Evolutionary conservation across 495 filamentous ascomycete species (phyloP), one percentile per base, ranked within the genome.

Genomic region (Parathielavia appendiculata): DNA sequence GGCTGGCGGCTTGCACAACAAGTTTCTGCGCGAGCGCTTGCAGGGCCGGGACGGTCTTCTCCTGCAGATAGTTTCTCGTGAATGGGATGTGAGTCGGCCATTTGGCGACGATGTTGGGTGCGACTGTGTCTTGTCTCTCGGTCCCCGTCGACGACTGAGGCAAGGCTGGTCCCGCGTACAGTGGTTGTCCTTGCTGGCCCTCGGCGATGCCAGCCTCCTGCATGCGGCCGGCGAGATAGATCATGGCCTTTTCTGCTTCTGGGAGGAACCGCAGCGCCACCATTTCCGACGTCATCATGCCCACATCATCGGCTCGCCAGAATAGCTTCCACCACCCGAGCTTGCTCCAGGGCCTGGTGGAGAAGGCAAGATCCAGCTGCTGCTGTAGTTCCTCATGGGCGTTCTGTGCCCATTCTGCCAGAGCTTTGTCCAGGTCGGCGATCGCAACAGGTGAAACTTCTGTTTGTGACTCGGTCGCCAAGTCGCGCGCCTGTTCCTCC

Each of bases 261-360:
- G 79, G 77, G 4, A 98, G 80, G 71, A 91, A 96, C n/a, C 78
- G 77, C 48, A 76, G 79, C 38, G 82, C 78, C 4, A 97, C 71
- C 53, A 96, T 83, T 58, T 95, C 88, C 3, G 84, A 83, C 1
- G 87, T 81, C 47, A 93, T 83, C 79, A 89, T 86, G 32, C 80
- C 78, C 40, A 98, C 90, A 63, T 97, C 92, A 69, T 97, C 93
- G 46, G 90, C 89, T 13, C 87, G 85, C 90, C 91, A 97, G 66
- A 95, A 86, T 13, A 98, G 82, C 68, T 95, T 95, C 89, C 89
- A 97, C 93, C 92, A 98, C 11, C 81, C 79, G 1, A 96, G 75
- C 17, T 83, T 85, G 3, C 78, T 76, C 92, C 92, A 97, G 26
- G 79, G 71, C 40, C 73, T 76, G 39, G 82, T 83, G 13, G 79